These are phyloP conservation scores for Backusella psychrophila DNA, from an alignment of 192 early-diverging fungal genomes.

Conservation along the genomic window DNA sequence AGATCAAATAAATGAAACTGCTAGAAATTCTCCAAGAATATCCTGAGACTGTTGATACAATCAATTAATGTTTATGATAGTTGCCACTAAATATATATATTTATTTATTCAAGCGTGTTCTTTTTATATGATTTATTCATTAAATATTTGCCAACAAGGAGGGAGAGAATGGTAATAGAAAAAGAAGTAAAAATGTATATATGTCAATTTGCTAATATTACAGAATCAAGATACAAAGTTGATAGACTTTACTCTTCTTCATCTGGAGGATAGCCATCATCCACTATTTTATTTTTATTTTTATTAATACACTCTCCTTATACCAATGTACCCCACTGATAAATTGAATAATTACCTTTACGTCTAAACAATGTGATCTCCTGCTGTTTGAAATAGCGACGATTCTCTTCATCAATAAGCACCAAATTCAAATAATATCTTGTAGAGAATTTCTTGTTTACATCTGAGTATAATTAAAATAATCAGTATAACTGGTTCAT, in stretches of 20 bases:
- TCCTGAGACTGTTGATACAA: no score
- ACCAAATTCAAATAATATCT: conserved; percentile 97
- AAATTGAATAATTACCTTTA: conserved; percentile 22
- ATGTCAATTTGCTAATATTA: neutral
- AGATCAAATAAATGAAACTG: neutral
- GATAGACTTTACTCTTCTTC: conserved; percentile 1
- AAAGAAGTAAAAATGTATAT: neutral
- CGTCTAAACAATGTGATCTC: conserved; percentile 84
- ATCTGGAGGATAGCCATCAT: conserved; percentile 37
- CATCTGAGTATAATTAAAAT: conserved; percentile 23
- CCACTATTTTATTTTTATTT: conserved; percentile 16
- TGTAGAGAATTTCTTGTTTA: conserved; percentile 98
- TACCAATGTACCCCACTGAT: neutral
- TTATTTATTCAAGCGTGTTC: neutral
- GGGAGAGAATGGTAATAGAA: neutral
- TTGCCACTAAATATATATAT: no score
- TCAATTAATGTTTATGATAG: no score
- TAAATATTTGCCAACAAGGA: neutral
- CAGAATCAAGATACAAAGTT: neutral
- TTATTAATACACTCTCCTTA: neutral
- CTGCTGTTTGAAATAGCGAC: conserved; percentile 98
- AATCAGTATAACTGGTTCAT: neutral
- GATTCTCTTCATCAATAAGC: conserved; percentile 95
- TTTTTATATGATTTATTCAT: neutral
- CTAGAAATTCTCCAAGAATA: no score